A percentile compares a stretch with the other conserved stretches of the same genome.
Conservation (phyloP, 768 basidiomycete species). For the Galerina sulciceps region DNA sequence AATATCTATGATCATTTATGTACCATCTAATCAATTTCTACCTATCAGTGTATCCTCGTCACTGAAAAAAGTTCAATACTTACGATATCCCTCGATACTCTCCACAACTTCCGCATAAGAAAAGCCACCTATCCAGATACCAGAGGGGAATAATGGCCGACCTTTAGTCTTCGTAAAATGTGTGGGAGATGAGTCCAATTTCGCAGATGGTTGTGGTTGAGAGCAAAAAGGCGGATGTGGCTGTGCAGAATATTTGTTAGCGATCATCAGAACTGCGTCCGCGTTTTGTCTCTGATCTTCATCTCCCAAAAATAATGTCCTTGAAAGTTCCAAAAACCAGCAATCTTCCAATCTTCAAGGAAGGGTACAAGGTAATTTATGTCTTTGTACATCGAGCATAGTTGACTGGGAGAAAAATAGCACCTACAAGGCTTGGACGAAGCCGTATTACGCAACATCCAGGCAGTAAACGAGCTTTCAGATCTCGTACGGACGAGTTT, state of each 20-base stretch:
- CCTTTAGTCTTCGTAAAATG: too few species aligned
- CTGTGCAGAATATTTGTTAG: conserved; percentile 14
- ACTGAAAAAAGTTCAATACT: not conserved
- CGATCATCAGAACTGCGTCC: conserved; percentile 15
- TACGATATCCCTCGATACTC: not conserved
- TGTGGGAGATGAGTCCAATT: too few species aligned
- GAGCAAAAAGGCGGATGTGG: conserved; percentile 2
- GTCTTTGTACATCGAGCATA: not conserved
- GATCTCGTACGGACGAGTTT: conserved; percentile 96
- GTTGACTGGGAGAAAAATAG: conserved; percentile 28
- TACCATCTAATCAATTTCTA: not conserved
- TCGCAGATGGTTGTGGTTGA: not conserved
- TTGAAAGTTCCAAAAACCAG: conserved; percentile 92
- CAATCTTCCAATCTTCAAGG: conserved; percentile 93
- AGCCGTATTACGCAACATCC: conserved; percentile 95
- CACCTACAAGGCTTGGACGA: conserved; percentile 92
- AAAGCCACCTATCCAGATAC: too few species aligned
- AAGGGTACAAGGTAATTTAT: conserved; percentile 83
- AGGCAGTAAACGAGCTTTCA: conserved; percentile 93
- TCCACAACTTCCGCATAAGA: too few species aligned
- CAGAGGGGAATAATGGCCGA: too few species aligned
- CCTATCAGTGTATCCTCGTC: not conserved
- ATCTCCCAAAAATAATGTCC: conserved; percentile 60
- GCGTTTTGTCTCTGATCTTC: conserved; percentile 24
- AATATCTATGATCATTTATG: not conserved